phyloP scores from a whole-genome alignment of 225 moss, liverwort and hornwort species.

The Asterella californica region DNA sequence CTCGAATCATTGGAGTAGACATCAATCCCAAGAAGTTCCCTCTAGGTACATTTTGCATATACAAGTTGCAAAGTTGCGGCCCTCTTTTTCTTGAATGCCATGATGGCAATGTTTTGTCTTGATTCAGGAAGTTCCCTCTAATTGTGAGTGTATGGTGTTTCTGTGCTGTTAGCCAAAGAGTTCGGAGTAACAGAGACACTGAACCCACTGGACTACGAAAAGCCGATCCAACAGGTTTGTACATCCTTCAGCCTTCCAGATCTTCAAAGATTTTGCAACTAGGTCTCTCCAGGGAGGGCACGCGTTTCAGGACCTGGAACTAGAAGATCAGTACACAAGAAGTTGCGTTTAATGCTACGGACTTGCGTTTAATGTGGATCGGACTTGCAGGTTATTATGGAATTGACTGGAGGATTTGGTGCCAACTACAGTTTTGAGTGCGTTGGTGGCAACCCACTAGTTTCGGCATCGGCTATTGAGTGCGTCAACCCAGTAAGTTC shows the following conservation, averaged over 20 bases:
- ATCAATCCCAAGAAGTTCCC: conserved; percentile 51
- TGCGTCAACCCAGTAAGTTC: conserved; percentile 52
- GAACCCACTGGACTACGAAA: conserved; percentile 61
- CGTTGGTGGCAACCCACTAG: conserved; percentile 44
- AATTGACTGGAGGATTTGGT: conserved; percentile 56
- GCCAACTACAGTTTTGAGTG: conserved; percentile 86
- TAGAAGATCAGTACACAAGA: too few species aligned
- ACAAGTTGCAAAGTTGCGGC: not conserved
- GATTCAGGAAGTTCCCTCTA: not conserved
- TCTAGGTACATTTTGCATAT: conserved; percentile 38
- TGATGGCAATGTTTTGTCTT: too few species aligned
- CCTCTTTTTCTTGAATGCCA: too few species aligned
- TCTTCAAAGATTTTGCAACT: not conserved
- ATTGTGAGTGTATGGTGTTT: not conserved
- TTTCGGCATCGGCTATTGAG: conserved; percentile 63
- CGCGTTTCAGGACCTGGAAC: too few species aligned
- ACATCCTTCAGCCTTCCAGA: not conserved
- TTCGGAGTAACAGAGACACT: conserved; percentile 70
- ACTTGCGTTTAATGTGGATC: not conserved
- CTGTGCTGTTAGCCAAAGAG: conserved; percentile 43
- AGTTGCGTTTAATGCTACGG: not conserved
- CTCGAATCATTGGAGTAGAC: conserved; percentile 66
- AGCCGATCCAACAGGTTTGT: conserved; percentile 57
- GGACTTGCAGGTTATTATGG: conserved; percentile 51
- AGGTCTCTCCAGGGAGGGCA: too few species aligned